Evolutionary conservation across 2,329 filamentous ascomycete species (phyloP), one percentile per base, ranked within the genome.

Genomic region (Aspergillus ochraceus): DNA sequence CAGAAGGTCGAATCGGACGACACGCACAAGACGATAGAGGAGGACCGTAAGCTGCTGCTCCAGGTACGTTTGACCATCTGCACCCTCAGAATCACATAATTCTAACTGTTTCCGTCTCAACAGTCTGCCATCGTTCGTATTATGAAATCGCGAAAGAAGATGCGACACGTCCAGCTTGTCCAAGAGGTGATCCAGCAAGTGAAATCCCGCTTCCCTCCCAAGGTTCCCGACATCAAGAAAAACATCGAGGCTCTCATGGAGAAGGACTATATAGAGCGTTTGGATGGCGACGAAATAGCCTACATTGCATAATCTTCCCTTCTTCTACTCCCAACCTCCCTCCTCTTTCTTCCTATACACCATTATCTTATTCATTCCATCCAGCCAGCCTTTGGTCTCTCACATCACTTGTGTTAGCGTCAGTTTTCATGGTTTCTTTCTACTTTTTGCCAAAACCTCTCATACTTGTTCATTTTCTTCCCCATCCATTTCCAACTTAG

Each of bases 21-120:
- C 74, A 99, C 95, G 6, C 96, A 98, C 83, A 99, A 99, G 86
- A 98, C 92, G 3, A 97, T 99, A 68, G 95, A 99, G 80, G 95
- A 99, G 78, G 95, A 99, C 76, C 87, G 95, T 63, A 98, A 98
- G 79, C 83, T 99, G 62, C 86, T 99, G 60, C 90, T 98, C 74
- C 95, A 99, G 88, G 94, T 97, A 85, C 77, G 89, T 83, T 65
- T 50, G 2, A 19, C 50, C 50, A n/a, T 59, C 17, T 29, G 32
- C 36, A 47, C 17, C 36, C 17, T 14, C 14, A 19, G 32, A 29
- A 49, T 46, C 4, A 17, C 14, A 22, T 36, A 5, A 9, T 19
- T 19, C 24, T 30, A 19, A 20, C 20, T 2, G 32, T 2, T 36
- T 36, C 32, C 32, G 17, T 24, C 54, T 36, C 26, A 58, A 10